Base-by-base conservation (phyloP, 768 basidiomycete genomes). In the Mycena capillaripes region DNA sequence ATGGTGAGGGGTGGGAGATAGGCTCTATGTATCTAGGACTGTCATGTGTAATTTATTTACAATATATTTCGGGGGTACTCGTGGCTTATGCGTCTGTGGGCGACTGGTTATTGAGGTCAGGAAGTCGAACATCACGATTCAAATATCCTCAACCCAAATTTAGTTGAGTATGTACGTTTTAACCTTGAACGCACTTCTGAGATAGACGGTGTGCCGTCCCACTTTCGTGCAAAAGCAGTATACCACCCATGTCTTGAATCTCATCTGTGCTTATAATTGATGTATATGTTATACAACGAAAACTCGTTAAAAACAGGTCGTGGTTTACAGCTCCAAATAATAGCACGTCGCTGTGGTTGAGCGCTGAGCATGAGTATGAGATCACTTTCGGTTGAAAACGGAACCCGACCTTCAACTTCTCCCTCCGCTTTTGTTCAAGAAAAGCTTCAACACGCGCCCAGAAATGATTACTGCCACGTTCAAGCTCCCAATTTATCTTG, bases 1-100 rank as follows among this genome's bases (percentile, higher is more conserved):
- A 84, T 94, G 82, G 90, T 95, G 73, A 86, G 87, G 70, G 93
- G 93, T 32, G 93, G 93, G 53, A 80, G 85, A 74, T 85, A 78
- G 69, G 29, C 21, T 32, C 30, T 57, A 17, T 62, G 46, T 58
- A n/a, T 23, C 6, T n/a, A 2, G 12, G n/a, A 8, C 23, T 11
- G 55, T 59, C 38, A 50, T 57, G 21, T 63, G 36, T 29, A 30
- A 58, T 63, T 25, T 64, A 56, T 36, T 29, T 23, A 38, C 40
- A 36, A 46, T 57, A 36, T 67, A 34, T 46, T 19, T 23, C n/a
- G n/a, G n/a, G n/a, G n/a, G 50, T 27, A 59, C 25, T 40, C 44
- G 0, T 27, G 44, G 30, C 25, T 46, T 27, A 21, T 44, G 29
- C 27, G 38, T 10, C 59, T 60, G 29, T 16, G 19, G 30, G 40